phyloP scores from a whole-genome alignment of 2,329 filamentous ascomycete species.

The Endothia cerciana region DNA sequence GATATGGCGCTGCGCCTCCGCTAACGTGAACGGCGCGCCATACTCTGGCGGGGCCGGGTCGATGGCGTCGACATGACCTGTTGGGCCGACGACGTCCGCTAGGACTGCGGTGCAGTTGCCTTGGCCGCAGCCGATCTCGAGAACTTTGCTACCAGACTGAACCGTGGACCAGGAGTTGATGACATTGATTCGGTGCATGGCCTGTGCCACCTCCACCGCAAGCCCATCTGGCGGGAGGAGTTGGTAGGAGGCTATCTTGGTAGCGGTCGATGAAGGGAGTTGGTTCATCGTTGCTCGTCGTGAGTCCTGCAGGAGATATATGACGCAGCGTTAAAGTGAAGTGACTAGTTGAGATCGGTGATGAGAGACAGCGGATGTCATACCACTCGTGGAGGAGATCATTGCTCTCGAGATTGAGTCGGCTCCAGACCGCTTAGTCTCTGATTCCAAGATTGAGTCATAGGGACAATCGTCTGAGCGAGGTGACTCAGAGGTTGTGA shows the following conservation, averaged over 20 bases:
- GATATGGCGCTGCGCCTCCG: slow-evolving; percentile 51
- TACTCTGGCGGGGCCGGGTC: slow-evolving; percentile 57
- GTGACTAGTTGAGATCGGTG: too few species aligned
- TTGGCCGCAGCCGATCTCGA: slow-evolving; percentile 65
- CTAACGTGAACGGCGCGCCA: slow-evolving; percentile 53
- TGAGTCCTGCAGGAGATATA: neutral
- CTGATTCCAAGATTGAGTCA: too few species aligned
- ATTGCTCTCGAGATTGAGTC: too few species aligned
- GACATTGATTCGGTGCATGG: slow-evolving; percentile 43
- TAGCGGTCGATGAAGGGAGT: neutral
- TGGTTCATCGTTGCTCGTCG: neutral
- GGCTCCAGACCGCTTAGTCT: too few species aligned
- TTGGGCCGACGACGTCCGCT: slow-evolving; percentile 49
- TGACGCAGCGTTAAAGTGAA: too few species aligned
- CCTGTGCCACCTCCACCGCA: slow-evolving; percentile 22
- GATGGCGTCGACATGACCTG: slow-evolving; percentile 52
- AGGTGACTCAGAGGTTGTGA: too few species aligned
- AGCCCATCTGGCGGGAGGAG: slow-evolving; percentile 15
- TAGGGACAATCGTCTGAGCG: too few species aligned
- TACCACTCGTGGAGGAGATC: neutral
- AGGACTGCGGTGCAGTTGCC: slow-evolving; percentile 60
- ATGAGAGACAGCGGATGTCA: too few species aligned
- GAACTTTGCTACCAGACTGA: slow-evolving; percentile 45
- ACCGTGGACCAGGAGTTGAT: slow-evolving; percentile 41
- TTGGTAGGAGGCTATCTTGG: slow-evolving; percentile 24